A percentile compares a stretch with the other conserved stretches of the same genome.
Conservation (phyloP, 768 basidiomycete species). For the Hericium alpestre region DNA sequence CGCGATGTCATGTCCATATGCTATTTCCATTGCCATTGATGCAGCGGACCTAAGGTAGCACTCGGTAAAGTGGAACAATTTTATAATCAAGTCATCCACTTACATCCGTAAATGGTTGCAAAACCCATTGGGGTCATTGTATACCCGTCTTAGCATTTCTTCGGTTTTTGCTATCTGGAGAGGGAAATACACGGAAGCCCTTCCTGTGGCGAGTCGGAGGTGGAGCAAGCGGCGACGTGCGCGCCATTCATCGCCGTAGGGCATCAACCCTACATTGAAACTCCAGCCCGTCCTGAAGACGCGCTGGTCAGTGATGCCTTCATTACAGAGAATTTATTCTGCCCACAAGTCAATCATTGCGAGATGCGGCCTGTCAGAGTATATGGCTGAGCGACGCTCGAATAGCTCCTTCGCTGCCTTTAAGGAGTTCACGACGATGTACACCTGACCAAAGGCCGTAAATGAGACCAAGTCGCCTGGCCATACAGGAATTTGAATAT, state of each 20-base stretch:
- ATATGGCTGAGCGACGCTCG: background rate
- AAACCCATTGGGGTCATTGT: background rate
- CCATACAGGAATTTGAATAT: too few species aligned
- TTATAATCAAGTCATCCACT: background rate
- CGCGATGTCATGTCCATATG: background rate
- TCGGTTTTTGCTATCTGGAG: background rate
- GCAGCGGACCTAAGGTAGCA: background rate
- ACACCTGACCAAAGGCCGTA: too few species aligned
- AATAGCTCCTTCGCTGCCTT: too few species aligned
- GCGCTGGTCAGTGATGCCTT: background rate
- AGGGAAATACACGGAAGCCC: background rate
- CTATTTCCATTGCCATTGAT: background rate
- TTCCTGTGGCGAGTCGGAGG: background rate
- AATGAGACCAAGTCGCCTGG: too few species aligned
- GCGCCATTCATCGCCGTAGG: background rate
- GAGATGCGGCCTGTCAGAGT: background rate
- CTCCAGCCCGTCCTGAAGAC: background rate
- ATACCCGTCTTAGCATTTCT: background rate
- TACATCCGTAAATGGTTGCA: background rate
- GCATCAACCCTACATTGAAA: background rate
- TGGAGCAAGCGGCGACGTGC: background rate
- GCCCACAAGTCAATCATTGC: background rate
- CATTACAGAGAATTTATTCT: background rate
- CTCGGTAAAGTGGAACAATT: background rate
- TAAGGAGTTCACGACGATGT: too few species aligned